These are phyloP conservation scores for Stropharia rugosoannulata DNA, from an alignment of 768 basidiomycete genomes.

Conservation along the genomic window DNA sequence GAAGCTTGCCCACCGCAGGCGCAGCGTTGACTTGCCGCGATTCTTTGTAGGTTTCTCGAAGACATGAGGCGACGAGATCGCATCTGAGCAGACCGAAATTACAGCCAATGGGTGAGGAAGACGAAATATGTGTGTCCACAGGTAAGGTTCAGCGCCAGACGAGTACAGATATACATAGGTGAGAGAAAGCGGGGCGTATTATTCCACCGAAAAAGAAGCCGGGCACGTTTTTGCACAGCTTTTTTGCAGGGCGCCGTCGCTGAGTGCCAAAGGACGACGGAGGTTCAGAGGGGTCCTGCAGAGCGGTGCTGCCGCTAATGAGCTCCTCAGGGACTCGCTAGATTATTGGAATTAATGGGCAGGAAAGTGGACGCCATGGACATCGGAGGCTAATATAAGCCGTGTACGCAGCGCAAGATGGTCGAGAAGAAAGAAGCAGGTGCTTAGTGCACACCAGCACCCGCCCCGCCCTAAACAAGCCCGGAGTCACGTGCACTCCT, in stretches of 20 bases:
- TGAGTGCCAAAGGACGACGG: neutral
- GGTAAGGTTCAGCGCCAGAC: neutral
- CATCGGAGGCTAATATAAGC: conserved; percentile 3
- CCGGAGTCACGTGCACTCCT: conserved; percentile 10
- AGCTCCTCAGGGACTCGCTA: too few species aligned
- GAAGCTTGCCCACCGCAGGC: neutral
- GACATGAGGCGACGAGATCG: conserved; percentile 4
- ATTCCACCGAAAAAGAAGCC: too few species aligned
- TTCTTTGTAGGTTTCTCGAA: conserved; percentile 11
- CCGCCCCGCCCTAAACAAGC: conserved; percentile 13
- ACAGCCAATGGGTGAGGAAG: neutral
- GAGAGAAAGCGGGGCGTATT: too few species aligned
- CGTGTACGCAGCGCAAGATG: neutral
- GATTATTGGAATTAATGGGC: neutral
- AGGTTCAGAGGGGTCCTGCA: neutral
- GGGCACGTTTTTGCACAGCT: too few species aligned
- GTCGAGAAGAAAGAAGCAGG: neutral
- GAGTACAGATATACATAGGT: too few species aligned
- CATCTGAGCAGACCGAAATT: neutral
- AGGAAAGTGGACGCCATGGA: neutral
- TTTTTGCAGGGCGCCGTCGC: neutral
- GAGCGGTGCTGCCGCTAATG: too few species aligned
- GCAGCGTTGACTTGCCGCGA: conserved; percentile 2
- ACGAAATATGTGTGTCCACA: neutral
- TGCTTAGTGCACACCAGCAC: neutral